Conservation (phyloP, 2,329 filamentous ascomycete species). For the Catunica adiposa region DNA sequence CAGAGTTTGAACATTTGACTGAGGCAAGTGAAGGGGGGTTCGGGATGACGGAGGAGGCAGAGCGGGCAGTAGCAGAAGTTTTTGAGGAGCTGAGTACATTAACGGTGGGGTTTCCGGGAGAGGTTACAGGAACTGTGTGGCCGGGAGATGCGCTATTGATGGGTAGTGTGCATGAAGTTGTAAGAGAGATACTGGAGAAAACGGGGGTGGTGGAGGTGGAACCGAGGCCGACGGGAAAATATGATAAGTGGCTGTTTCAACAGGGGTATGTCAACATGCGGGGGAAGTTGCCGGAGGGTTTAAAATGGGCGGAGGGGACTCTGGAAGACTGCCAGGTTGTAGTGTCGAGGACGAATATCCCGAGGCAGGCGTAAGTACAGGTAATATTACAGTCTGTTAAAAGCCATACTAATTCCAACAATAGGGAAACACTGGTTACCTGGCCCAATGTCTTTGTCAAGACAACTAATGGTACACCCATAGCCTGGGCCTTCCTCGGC, state of each 20-base stretch:
- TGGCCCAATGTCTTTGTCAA: conserved; percentile 33
- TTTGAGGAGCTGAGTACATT: conserved; percentile 20
- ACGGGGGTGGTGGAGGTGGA: conserved; percentile 4
- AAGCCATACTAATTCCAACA: not conserved
- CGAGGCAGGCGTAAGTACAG: conserved; percentile 31
- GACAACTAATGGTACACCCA: conserved; percentile 28
- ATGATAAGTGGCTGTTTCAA: conserved; percentile 44
- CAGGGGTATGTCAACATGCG: conserved; percentile 27
- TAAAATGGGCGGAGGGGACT: conserved; percentile 38
- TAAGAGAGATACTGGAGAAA: conserved; percentile 17
- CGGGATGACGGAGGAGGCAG: conserved; percentile 21
- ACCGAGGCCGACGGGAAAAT: conserved; percentile 19
- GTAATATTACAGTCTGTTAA: not conserved
- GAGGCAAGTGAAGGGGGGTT: conserved; percentile 18
- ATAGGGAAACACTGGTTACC: conserved; percentile 26
- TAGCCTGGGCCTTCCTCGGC: conserved; percentile 49
- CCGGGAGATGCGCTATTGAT: conserved; percentile 22
- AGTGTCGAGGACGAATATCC: conserved; percentile 37
- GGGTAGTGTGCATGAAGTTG: conserved; percentile 21
- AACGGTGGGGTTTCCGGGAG: conserved; percentile 16
- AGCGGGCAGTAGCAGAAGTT: conserved; percentile 22
- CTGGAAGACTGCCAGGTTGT: conserved; percentile 40
- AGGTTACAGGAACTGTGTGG: conserved; percentile 15
- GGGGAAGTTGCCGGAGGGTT: conserved; percentile 25
- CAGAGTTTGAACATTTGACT: conserved; percentile 2